Conservation (phyloP, 192 early-diverging fungal genomes). For the Phycomyces blakesleeanus region DNA sequence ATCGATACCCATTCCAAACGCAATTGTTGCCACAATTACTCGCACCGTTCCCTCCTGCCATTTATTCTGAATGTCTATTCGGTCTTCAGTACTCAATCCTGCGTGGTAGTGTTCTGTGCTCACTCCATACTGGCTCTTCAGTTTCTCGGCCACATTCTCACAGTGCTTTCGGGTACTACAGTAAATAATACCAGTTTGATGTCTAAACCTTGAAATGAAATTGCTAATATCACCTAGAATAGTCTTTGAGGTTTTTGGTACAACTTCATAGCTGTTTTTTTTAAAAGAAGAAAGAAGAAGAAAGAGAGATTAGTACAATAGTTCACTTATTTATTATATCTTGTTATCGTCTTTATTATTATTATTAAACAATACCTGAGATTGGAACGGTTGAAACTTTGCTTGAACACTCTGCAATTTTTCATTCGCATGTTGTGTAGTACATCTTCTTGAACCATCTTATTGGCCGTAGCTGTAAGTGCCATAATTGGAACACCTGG, state of each 20-base stretch:
- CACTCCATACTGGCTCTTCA: slow-evolving; percentile 57
- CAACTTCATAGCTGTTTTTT: slow-evolving; percentile 69
- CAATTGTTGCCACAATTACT: slow-evolving; percentile 93
- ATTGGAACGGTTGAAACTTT: slow-evolving; percentile 88
- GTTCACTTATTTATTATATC: too few species aligned
- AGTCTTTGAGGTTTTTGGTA: slow-evolving; percentile 53
- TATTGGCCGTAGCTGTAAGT: slow-evolving; percentile 92
- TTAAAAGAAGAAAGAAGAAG: too few species aligned
- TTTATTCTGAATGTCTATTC: slow-evolving; percentile 67
- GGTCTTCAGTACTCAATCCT: slow-evolving; percentile 75
- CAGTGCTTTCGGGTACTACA: slow-evolving; percentile 75
- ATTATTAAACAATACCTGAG: too few species aligned
- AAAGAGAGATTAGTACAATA: too few species aligned
- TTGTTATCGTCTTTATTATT: too few species aligned
- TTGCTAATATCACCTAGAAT: slow-evolving; percentile 69
- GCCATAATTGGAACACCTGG: slow-evolving; percentile 87
- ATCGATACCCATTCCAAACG: slow-evolving; percentile 99
- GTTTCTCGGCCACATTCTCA: slow-evolving; percentile 73
- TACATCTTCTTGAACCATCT: slow-evolving; percentile 82
- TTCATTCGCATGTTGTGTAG: slow-evolving; percentile 66
- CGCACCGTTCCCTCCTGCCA: slow-evolving; percentile 75
- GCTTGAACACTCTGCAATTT: slow-evolving; percentile 68
- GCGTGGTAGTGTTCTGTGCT: slow-evolving; percentile 85
- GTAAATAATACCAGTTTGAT: slow-evolving; percentile 91
- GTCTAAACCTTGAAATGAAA: slow-evolving; percentile 61